These are phyloP conservation scores for Crassisporium funariophilum DNA, from an alignment of 768 basidiomycete genomes.

Conservation along the genomic window DNA sequence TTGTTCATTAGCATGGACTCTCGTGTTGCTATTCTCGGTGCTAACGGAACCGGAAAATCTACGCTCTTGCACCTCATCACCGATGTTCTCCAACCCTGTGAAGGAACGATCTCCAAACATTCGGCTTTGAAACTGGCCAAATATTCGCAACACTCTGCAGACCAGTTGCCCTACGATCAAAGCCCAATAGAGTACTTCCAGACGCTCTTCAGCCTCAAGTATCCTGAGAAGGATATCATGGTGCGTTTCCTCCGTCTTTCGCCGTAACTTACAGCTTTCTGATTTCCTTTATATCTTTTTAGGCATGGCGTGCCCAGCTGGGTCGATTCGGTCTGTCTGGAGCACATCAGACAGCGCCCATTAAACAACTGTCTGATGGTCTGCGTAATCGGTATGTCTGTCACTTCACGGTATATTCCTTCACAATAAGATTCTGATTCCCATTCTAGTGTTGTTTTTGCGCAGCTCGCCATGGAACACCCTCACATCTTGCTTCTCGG, in stretches of 20 bases:
- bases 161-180: slow-evolving; percentile 94
- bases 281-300: slow-evolving; percentile 6
- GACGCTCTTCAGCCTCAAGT: slow-evolving; percentile 72
- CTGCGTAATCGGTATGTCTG: slow-evolving; percentile 82
- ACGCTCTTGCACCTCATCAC: slow-evolving; percentile 54
- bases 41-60: slow-evolving; percentile 87
- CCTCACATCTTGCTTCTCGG: slow-evolving; percentile 91
- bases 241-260: slow-evolving; percentile 29
- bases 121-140: slow-evolving; percentile 91
- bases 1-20: slow-evolving; percentile 82
- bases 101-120: slow-evolving; percentile 91
- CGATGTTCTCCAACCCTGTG: slow-evolving; percentile 70
- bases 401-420: not conserved
- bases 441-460: slow-evolving; percentile 80
- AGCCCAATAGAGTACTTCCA: slow-evolving; percentile 96
- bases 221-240: slow-evolving; percentile 90
- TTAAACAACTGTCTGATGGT: slow-evolving; percentile 94
- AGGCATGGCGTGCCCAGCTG: slow-evolving; percentile 94
- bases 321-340: slow-evolving; percentile 96
- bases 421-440: not conserved
- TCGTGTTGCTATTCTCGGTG: slow-evolving; percentile 90
- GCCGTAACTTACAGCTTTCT: not conserved
- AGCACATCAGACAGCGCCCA: slow-evolving; percentile 90
- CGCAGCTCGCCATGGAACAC: slow-evolving; percentile 96
- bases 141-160: slow-evolving; percentile 98